Evolutionary conservation across 2,329 filamentous ascomycete genomes (phyloP), one percentile per base, ranked within the genome.

Genomic region (Ceratocystis destructans): DNA sequence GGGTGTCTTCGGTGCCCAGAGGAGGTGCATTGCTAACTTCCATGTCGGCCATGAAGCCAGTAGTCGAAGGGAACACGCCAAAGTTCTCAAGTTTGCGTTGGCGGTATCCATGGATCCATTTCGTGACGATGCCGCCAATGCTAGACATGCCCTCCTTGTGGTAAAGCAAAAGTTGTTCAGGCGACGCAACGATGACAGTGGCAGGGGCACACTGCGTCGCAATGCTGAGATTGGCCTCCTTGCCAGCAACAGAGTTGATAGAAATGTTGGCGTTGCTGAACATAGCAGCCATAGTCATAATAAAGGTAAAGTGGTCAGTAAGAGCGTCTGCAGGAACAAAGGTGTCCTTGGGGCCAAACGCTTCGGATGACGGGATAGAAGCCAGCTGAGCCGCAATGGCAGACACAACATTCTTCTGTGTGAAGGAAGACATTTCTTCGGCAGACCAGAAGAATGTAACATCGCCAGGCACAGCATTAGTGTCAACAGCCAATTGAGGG

Each of bases 291-390:
- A 99, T 80, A 0, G 90, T 90, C 68, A 95, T 80, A 65, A 86
- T 83, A 31, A 97, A 82, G 1, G 90, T 84, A 76, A 95, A 93
- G 0, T 87, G 86, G 71, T 88, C 84, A 6, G 88, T 86, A 59
- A 97, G 84, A 5, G 88, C 85, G 71, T 95, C 90, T 59, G 88
- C 90, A 0, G 92, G 87, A 15, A 97, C 82, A 73, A 99, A 89
- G 6, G 96, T 80, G 72, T 99, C 94, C 1, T 84, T 82, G 1
- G 86, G 80, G 22, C 78, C 83, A 68, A 96, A 79, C 68, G 89
- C 87, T 72, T 96, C 88, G 57, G 80, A 81, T 31, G 85, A 82
- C 8, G 92, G 90, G 45, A 97, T 77, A 5, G 87, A 85, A 55
- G 87, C 84, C 50, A 92, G 82, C 73, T 96, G 85, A 17, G 87